Conservation (phyloP, 768 basidiomycete genomes). For the Hydnum rufescens region DNA sequence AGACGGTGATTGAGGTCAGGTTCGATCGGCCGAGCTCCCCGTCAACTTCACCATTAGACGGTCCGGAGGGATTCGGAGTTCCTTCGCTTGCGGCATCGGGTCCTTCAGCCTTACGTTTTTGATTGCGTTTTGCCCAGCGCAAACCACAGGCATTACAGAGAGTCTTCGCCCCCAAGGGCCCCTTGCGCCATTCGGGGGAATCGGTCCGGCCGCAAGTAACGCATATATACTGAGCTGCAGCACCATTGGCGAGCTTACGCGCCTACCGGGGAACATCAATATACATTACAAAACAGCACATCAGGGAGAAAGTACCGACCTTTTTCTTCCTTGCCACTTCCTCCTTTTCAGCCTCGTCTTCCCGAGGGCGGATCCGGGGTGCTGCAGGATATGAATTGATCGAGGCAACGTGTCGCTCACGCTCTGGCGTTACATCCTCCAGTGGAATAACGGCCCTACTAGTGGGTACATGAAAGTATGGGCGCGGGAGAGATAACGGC, state of each 20-base stretch:
- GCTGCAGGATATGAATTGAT: not conserved
- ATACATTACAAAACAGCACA: not conserved
- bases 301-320: not conserved
- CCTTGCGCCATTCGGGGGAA: constrained; percentile 95
- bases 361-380: not conserved
- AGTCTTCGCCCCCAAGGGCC: constrained; percentile 91
- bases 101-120: constrained; percentile 7
- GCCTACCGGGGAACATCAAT: not conserved
- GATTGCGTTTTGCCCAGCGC: constrained; percentile 63
- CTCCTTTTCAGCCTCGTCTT: not conserved
- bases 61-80: too few species aligned
- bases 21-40: too few species aligned
- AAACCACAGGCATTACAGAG: constrained; percentile 92
- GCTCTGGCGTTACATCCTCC: not conserved
- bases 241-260: not conserved
- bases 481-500: constrained; percentile 3
- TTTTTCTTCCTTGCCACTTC: not conserved
- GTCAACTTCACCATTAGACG: too few species aligned
- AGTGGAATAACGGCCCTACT: too few species aligned
- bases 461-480: too few species aligned
- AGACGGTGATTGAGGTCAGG: too few species aligned
- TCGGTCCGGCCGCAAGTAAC: constrained; percentile 86
- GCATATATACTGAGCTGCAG: constrained; percentile 53
- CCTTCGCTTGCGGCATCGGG: not conserved
- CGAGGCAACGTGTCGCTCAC: not conserved